phyloP scores from a whole-genome alignment of 2,329 filamentous ascomycete species.

The Pezicula rhizophila region DNA sequence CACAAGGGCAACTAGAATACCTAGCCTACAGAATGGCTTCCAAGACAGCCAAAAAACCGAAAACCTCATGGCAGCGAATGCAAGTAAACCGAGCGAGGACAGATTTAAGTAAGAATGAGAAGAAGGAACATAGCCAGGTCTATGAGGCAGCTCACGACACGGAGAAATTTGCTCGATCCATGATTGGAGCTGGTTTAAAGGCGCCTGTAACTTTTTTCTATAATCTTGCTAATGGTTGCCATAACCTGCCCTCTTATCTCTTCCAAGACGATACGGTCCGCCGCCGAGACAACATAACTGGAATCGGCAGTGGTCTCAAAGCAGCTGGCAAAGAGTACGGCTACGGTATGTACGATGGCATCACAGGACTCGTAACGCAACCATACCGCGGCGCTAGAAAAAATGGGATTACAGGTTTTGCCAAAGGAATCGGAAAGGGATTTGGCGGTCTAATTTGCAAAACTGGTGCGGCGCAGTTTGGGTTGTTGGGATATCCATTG shows the following conservation, averaged over 20 bases:
- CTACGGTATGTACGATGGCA: slow-evolving; percentile 57
- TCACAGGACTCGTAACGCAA: slow-evolving; percentile 55
- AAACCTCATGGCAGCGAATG: background rate
- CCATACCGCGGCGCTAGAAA: slow-evolving; percentile 50
- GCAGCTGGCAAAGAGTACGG: slow-evolving; percentile 56
- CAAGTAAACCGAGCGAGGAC: background rate
- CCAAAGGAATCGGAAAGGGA: slow-evolving; percentile 33
- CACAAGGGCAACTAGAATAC: slow-evolving; percentile 12
- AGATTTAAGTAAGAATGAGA: background rate
- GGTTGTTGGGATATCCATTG: slow-evolving; percentile 17
- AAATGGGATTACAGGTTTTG: slow-evolving; percentile 45
- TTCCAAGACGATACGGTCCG: slow-evolving; percentile 68
- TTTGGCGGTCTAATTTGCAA: slow-evolving; percentile 57
- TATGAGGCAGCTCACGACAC: slow-evolving; percentile 15
- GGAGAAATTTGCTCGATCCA: slow-evolving; percentile 11
- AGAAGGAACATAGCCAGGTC: slow-evolving; percentile 13
- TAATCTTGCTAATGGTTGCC: slow-evolving; percentile 61
- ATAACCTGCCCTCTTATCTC: slow-evolving; percentile 57
- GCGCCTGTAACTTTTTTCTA: slow-evolving; percentile 42
- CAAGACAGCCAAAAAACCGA: slow-evolving; percentile 5
- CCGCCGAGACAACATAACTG: slow-evolving; percentile 48
- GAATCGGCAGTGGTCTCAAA: slow-evolving; percentile 54
- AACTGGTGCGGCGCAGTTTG: slow-evolving; percentile 36
- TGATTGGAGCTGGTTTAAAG: slow-evolving; percentile 10
- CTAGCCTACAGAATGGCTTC: slow-evolving; percentile 16